phyloP scores from a whole-genome alignment of 257 asterid species.

The Forsythia viridissima region DNA sequence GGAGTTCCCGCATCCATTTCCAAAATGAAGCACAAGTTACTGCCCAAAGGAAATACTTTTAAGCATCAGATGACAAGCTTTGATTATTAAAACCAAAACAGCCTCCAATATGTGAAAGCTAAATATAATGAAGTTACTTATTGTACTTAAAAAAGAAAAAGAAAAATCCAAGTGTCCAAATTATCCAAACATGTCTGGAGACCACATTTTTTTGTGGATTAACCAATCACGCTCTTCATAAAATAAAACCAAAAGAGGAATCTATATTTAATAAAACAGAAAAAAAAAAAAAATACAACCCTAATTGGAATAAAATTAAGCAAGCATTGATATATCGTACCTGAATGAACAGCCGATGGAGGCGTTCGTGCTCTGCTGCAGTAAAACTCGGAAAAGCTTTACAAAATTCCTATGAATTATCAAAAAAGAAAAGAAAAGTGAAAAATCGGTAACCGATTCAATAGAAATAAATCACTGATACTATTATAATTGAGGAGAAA shows the following conservation, averaged over 20 bases:
- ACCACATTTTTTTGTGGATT: no score
- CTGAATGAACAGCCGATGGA: slow-evolving; percentile 45
- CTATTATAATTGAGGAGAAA: neutral
- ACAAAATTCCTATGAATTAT: slow-evolving; percentile 38
- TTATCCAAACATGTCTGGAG: no score
- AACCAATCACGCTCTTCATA: no score
- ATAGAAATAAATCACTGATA: neutral
- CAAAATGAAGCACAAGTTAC: neutral
- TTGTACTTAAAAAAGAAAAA: no score
- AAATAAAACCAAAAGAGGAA: neutral
- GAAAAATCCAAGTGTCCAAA: no score
- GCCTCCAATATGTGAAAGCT: neutral
- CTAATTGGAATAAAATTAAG: neutral
- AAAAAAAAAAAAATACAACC: neutral
- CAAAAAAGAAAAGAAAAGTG: neutral
- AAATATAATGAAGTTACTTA: neutral
- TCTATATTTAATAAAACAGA: neutral
- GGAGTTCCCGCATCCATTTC: neutral
- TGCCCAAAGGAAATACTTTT: neutral
- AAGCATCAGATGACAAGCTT: neutral
- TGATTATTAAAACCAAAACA: neutral
- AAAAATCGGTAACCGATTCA: neutral
- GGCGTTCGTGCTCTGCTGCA: slow-evolving; percentile 45
- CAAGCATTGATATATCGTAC: slow-evolving; percentile 17
- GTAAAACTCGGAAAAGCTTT: slow-evolving; percentile 42